phyloP scores from a whole-genome alignment of 2,329 filamentous ascomycete species.

The Botrytis cinerea region DNA sequence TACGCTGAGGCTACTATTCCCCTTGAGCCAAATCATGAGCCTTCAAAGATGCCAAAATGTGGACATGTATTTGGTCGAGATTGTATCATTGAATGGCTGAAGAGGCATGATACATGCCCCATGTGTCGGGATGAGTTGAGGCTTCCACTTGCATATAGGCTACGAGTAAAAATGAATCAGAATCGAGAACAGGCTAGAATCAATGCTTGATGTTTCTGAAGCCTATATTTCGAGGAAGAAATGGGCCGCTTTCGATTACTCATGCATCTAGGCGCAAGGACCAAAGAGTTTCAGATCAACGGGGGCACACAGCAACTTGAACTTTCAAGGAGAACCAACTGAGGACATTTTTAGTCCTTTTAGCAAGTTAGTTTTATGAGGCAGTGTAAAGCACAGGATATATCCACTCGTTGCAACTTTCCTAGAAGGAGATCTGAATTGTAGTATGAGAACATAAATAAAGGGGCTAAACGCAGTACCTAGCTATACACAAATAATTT shows the following conservation, averaged over 20 bases:
- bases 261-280: not conserved
- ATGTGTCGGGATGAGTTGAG: not conserved
- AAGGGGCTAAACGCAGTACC: not conserved
- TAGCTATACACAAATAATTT: not conserved
- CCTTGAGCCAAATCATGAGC: not conserved
- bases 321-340: not conserved
- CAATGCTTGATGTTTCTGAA: not conserved
- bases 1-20: not conserved
- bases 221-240: not conserved
- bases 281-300: not conserved
- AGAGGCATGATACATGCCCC: not conserved
- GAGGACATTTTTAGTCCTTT: not conserved
- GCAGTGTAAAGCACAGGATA: not conserved
- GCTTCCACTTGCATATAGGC: not conserved
- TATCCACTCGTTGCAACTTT: not conserved
- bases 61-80: not conserved
- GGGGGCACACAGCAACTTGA: not conserved
- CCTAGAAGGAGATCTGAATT: not conserved
- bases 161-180: not conserved
- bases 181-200: not conserved
- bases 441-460: not conserved
- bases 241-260: not conserved
- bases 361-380: not conserved
- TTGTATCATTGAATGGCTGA: conserved; percentile 3
- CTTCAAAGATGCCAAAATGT: not conserved